A percentile compares a stretch with the other conserved stretches of the same genome.
phyloP scores from a whole-genome alignment of 2,329 filamentous ascomycete genomes.

The Fusarium redolens region DNA sequence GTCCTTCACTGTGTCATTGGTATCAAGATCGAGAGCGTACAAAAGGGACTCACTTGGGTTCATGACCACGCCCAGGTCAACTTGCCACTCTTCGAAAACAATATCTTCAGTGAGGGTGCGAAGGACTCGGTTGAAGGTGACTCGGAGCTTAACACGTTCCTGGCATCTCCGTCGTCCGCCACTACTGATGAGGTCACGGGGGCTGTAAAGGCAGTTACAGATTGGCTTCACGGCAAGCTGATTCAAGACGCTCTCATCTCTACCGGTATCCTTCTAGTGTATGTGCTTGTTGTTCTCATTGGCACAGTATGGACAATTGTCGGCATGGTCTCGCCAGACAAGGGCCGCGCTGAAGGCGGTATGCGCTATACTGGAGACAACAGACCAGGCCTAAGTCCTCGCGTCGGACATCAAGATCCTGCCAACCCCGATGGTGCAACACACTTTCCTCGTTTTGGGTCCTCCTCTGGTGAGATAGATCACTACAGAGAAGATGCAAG shows the following conservation, averaged over 20 bases:
- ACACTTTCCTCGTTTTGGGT: conserved; percentile 44
- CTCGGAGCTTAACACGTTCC: conserved; percentile 73
- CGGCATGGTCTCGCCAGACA: conserved; percentile 69
- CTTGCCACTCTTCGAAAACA: conserved; percentile 80
- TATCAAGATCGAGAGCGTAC: conserved; percentile 84
- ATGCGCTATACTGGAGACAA: conserved; percentile 51
- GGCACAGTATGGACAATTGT: conserved; percentile 75
- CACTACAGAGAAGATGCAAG: conserved; percentile 23
- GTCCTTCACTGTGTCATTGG: conserved; percentile 89
- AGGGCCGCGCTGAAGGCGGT: conserved; percentile 66
- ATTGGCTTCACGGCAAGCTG: conserved; percentile 75
- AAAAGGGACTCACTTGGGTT: conserved; percentile 94
- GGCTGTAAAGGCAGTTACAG: conserved; percentile 76
- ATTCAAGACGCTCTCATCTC: conserved; percentile 85
- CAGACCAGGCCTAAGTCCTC: conserved; percentile 44
- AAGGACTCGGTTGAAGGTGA: conserved; percentile 69
- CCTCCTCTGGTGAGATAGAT: conserved; percentile 40
- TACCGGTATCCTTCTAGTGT: conserved; percentile 77
- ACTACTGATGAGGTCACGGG: conserved; percentile 85
- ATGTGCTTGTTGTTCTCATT: conserved; percentile 79
- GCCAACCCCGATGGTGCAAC: conserved; percentile 34
- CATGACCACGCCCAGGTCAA: conserved; percentile 85
- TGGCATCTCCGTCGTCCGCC: conserved; percentile 78
- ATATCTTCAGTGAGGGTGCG: conserved; percentile 87
- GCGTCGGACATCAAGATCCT: conserved; percentile 37